A percentile compares a stretch with the other conserved stretches of the same genome.
These are phyloP conservation scores for Mikania micrantha DNA, from an alignment of 129 eudicot species.

Conservation along the genomic window DNA sequence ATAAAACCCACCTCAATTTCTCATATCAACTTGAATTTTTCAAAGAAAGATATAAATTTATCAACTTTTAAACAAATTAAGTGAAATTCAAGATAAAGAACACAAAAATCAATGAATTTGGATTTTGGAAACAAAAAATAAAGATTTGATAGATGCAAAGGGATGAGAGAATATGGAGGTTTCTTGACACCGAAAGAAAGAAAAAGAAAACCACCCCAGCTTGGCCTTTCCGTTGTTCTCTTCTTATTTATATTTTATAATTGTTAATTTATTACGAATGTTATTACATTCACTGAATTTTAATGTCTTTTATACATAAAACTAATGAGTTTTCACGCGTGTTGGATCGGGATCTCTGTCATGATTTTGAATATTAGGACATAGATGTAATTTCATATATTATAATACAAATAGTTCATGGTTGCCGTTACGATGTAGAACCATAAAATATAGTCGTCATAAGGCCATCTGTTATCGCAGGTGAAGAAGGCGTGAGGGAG, in stretches of 20 bases:
- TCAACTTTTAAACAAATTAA: neutral
- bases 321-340: too few species aligned
- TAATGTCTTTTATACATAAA: neutral
- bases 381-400: too few species aligned
- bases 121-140: neutral
- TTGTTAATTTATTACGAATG: neutral
- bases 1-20: constrained; percentile 20
- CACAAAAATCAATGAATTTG: constrained; percentile 6
- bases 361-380: too few species aligned
- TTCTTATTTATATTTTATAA: constrained; percentile 15
- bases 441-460: too few species aligned
- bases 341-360: too few species aligned
- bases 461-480: too few species aligned
- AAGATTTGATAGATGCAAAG: constrained; percentile 1
- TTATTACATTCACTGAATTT: neutral
- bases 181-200: constrained; percentile 31
- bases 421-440: too few species aligned
- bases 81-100: constrained; percentile 25
- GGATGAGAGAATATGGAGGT: constrained; percentile 30
- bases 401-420: too few species aligned
- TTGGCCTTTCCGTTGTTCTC: constrained; percentile 22
- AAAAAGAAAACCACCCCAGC: constrained; percentile 20
- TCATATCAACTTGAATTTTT: constrained; percentile 11
- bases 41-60: neutral
- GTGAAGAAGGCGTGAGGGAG: too few species aligned